A percentile compares a stretch with the other conserved stretches of the same genome.
Conservation (phyloP, 2,329 filamentous ascomycete genomes). For the Chrysoporthe austroafricana region DNA sequence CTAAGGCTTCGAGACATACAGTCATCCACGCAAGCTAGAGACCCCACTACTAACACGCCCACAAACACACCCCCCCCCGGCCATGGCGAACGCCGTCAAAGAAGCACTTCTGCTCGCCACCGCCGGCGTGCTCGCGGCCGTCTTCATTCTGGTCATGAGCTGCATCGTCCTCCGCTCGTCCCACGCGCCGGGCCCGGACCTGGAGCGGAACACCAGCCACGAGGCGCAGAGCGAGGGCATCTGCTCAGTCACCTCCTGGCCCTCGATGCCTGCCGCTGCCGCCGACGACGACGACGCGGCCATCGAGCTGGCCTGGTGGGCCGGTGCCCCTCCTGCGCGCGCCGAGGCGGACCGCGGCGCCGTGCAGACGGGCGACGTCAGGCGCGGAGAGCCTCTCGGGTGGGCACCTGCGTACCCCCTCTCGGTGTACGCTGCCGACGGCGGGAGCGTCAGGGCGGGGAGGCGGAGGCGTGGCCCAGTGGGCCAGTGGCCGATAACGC, state of each 20-base stretch:
- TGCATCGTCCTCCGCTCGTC: neutral
- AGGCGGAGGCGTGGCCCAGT: neutral
- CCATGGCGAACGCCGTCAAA: neutral
- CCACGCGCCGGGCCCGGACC: neutral
- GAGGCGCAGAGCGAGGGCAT: conserved; percentile 10
- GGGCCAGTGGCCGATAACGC: too few species aligned
- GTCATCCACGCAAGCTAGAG: neutral
- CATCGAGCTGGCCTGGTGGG: neutral
- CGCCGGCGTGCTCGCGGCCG: neutral
- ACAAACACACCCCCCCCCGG: neutral
- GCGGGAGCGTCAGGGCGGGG: neutral
- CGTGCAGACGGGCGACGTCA: too few species aligned
- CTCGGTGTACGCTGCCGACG: neutral
- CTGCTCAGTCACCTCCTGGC: neutral
- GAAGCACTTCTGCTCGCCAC: neutral
- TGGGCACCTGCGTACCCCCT: neutral
- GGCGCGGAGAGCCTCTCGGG: neutral
- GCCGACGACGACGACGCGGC: neutral
- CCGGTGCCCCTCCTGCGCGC: neutral
- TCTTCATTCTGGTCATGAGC: neutral
- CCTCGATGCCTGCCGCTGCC: neutral
- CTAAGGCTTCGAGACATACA: neutral
- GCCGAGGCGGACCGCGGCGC: too few species aligned
- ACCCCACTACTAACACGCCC: neutral
- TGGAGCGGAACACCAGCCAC: conserved; percentile 1